These are phyloP conservation scores for Alternaria longipes DNA, from an alignment of 2,329 filamentous ascomycete species.

Conservation along the genomic window DNA sequence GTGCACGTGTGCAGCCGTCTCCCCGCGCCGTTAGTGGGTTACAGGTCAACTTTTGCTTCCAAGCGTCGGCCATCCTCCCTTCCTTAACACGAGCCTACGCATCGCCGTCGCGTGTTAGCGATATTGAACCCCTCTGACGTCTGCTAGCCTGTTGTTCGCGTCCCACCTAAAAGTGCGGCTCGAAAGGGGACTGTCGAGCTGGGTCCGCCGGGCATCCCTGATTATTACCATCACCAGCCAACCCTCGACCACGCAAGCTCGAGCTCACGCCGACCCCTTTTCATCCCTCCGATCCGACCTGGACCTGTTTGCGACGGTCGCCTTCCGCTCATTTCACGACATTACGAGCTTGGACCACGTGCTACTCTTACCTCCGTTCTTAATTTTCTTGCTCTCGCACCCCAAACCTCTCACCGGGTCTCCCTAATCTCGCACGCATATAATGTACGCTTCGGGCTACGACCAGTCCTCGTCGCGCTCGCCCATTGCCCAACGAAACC, in stretches of 20 bases:
- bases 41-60: constrained; percentile 13
- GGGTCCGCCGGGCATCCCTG: constrained; percentile 29
- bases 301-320: constrained; percentile 17
- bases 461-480: constrained; percentile 67
- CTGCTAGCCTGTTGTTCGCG: constrained; percentile 25
- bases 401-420: constrained; percentile 22
- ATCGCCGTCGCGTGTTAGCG: constrained; percentile 11
- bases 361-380: constrained; percentile 31
- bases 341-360: constrained; percentile 24
- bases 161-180: constrained; percentile 34
- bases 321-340: constrained; percentile 28
- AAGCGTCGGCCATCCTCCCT: constrained; percentile 13
- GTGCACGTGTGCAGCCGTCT: constrained; percentile 21
- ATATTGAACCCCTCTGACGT: constrained; percentile 18
- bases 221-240: constrained; percentile 31
- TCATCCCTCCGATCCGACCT: constrained; percentile 14
- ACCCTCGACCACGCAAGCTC: constrained; percentile 32
- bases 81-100: constrained; percentile 10
- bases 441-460: constrained; percentile 49
- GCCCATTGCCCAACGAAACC: constrained; percentile 75
- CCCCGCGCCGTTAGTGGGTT: constrained; percentile 22
- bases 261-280: constrained; percentile 27
- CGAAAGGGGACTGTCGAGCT: constrained; percentile 29
- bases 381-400: constrained; percentile 33
- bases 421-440: constrained; percentile 26